Evolutionary conservation across 257 asterid species (phyloP).

Genomic region (Petrea volubilis): DNA sequence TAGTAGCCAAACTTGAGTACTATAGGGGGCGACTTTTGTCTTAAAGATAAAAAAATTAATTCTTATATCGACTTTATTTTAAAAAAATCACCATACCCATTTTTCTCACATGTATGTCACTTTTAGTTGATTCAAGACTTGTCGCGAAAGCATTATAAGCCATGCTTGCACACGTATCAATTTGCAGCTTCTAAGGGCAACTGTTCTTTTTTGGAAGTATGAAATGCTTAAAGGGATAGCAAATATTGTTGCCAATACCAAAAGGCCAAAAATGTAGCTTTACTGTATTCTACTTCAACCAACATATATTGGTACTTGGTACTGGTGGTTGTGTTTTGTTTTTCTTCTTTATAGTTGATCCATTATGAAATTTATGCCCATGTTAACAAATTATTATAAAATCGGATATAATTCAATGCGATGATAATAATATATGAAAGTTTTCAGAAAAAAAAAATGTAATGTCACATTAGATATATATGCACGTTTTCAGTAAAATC

Average conservation of each 20-base stretch:
- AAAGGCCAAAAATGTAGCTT: conserved; percentile 21
- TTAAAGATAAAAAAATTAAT: too few relatives aligned
- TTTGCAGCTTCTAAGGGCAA: background rate
- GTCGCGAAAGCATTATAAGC: background rate
- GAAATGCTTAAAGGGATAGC: conserved; percentile 31
- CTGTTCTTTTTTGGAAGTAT: background rate
- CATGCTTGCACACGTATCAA: background rate
- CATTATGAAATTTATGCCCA: background rate
- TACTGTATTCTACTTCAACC: conserved; percentile 1
- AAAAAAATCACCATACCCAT: too few relatives aligned
- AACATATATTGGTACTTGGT: too few relatives aligned
- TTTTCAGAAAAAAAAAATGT: too few relatives aligned
- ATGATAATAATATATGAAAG: too few relatives aligned
- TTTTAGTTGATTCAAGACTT: conserved; percentile 3
- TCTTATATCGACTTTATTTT: too few relatives aligned
- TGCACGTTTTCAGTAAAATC: too few relatives aligned
- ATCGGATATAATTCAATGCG: too few relatives aligned
- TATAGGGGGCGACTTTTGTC: too few relatives aligned
- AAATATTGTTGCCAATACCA: conserved; percentile 19
- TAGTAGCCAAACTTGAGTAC: too few relatives aligned
- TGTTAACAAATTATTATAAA: background rate
- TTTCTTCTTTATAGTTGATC: background rate
- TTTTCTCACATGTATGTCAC: too few relatives aligned
- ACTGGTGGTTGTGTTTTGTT: background rate
- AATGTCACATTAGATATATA: too few relatives aligned